Conservation (phyloP, 192 early-diverging fungal species). For the Coemansia guatemalensis region DNA sequence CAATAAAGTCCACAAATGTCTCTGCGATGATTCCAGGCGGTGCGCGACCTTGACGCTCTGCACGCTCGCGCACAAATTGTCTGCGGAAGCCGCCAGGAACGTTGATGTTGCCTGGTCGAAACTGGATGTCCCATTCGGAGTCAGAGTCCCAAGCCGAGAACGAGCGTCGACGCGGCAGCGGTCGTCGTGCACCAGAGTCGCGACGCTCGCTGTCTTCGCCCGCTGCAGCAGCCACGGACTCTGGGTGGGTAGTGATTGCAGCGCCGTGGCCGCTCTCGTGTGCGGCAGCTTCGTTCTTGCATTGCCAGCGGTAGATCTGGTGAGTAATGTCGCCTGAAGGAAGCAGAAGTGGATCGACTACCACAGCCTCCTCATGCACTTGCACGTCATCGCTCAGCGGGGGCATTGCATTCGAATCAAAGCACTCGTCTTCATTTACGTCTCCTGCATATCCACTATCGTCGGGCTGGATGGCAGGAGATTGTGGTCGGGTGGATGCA, state of each 20-base stretch:
- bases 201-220: slow-evolving; percentile 54
- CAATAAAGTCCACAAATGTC: slow-evolving; percentile 93
- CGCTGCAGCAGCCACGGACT: slow-evolving; percentile 23
- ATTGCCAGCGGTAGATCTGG: slow-evolving; percentile 90
- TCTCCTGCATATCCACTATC: slow-evolving; percentile 48
- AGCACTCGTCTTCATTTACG: slow-evolving; percentile 35
- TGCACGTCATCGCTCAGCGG: slow-evolving; percentile 30
- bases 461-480: slow-evolving; percentile 11
- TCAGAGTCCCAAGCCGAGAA: slow-evolving; percentile 53
- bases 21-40: slow-evolving; percentile 74
- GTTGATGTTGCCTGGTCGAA: slow-evolving; percentile 50
- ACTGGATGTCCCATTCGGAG: slow-evolving; percentile 42
- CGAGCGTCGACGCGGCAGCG: slow-evolving; percentile 43
- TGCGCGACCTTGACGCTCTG: slow-evolving; percentile 61
- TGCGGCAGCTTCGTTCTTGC: slow-evolving; percentile 54
- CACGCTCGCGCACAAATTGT: slow-evolving; percentile 80
- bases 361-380: slow-evolving; percentile 18
- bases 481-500: not conserved
- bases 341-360: slow-evolving; percentile 56
- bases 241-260: slow-evolving; percentile 3
- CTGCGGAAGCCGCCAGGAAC: slow-evolving; percentile 91
- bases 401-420: slow-evolving; percentile 29
- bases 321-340: slow-evolving; percentile 78
- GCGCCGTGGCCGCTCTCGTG: slow-evolving; percentile 5
- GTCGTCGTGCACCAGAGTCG: slow-evolving; percentile 25